Evolutionary conservation across 148 eudicot species (phyloP), one percentile per base, ranked within the genome.

Genomic region (Cornus controversa): DNA sequence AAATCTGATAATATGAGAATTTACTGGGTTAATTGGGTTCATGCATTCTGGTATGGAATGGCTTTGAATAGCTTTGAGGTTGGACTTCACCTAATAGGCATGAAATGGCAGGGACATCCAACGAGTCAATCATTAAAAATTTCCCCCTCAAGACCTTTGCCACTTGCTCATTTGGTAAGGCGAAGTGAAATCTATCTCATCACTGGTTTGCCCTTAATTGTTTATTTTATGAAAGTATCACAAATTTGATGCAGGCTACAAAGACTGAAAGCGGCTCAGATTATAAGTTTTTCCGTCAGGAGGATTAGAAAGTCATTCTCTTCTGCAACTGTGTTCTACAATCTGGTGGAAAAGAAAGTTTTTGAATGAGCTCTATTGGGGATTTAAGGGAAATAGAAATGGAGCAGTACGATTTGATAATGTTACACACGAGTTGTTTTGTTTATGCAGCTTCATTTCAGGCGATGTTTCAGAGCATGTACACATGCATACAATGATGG

Each of bases 231-330:
- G 69, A 63, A 28, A 31, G 20, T 26, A 22, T 72, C 16, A 28
- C 57, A 71, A 31, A 58, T 40, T 67, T 15, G 70, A 23, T 84
- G 85, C 92, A 95, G 99, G 91, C 86, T 62, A 86, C 90, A 23
- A 93, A 95, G 83, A 87, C 90, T 22, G 97, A 91, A 84, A 81
- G 81, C 78, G 86, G 89, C 84, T 93, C 99, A 22, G 84, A 88
- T 74, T 93, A 93, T 70, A 75, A 87, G 74, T 90, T 91, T 85
- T 95, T 89, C 66, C 86, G 84, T 78, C 92, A 85, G 62, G 93
- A 90, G 80, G 91, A 87, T 63, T 83, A 60, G 58, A 23, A 15
- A 7, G 16, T n/a, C 11, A 2, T 25, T 37, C 34, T 63, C 1
- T 40, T 40, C 45, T 40, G 8, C 45, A 40, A 40, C 71, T 42